Base-by-base conservation (phyloP, 805 yeast species). In the Candida caryicola region DNA sequence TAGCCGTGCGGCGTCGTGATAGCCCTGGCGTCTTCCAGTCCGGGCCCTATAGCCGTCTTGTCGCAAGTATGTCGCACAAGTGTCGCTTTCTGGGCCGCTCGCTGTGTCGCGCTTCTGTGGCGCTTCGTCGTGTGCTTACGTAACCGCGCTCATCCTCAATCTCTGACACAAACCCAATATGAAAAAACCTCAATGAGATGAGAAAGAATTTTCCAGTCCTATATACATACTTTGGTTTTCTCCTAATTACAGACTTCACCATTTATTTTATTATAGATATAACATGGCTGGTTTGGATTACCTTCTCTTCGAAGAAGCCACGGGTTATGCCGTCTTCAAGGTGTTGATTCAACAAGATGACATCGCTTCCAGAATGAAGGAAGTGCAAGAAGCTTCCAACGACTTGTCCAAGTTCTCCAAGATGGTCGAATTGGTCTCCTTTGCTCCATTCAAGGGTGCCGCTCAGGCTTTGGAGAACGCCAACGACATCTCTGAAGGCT, bases 391-490 rank as follows among this genome's bases (percentile, higher is more conserved):
- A 52, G 90, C 95, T 43, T 76, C 88, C 44, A 81, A 76, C 52
- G 98, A 93, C 57, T 77, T 93, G 50, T 82, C 82, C 46, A 76
- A 81, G 60, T 90, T 93, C 62, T 85, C 96, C 55, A 93, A 93
- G 71, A 74, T 91, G 74, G 82, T 93, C 52, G 95, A 90, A 67
- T 77, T 93, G 40, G 95, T 87, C 18, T 85, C 96, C 12, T 93
- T 93, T 69, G 95, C 96, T 44, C 99, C 99, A 35, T 93, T 93
- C 78, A 90, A 93, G 69, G 97, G 97, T 57, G 99, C 99, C 45
- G 98, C 99, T 37, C 98, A 93, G 69, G 99, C 99, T 44, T 79
- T 93, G 58, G 98, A 91, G 69, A 93, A 93, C 62, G 97, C 98
- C 52, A 93, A 93, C 62, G 98, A 93, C 62, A 85, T 93, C 54